A percentile compares a stretch with the other conserved stretches of the same genome.
These are phyloP conservation scores for Hypoxylon sp. DNA, from an alignment of 2,329 filamentous ascomycete genomes.

Conservation along the genomic window DNA sequence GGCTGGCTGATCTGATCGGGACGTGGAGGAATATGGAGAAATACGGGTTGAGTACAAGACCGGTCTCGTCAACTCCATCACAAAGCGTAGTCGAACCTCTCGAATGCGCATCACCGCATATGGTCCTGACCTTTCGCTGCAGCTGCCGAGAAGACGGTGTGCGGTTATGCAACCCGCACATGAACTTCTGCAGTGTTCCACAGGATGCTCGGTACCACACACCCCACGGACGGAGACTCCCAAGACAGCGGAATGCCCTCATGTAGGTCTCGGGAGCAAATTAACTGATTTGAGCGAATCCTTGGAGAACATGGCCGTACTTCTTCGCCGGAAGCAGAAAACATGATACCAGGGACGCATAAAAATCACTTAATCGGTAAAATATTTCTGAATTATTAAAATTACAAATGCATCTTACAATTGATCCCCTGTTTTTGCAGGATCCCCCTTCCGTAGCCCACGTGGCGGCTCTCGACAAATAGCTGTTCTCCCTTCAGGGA, in stretches of 20 bases:
- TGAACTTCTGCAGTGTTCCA: slow-evolving; percentile 31
- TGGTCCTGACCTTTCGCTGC: slow-evolving; percentile 26
- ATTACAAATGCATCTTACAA: slow-evolving; percentile 21
- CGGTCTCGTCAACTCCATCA: slow-evolving; percentile 25
- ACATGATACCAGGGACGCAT: slow-evolving; percentile 12
- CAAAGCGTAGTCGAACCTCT: slow-evolving; percentile 17
- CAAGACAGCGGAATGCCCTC: slow-evolving; percentile 36
- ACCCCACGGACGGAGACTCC: slow-evolving; percentile 39
- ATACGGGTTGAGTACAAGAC: slow-evolving; percentile 20
- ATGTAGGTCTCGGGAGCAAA: slow-evolving; percentile 42
- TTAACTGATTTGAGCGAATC: slow-evolving; percentile 17
- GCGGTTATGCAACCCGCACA: slow-evolving; percentile 36
- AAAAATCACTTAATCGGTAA: slow-evolving; percentile 18
- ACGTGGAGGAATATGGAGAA: slow-evolving; percentile 34
- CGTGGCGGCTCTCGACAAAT: slow-evolving; percentile 41
- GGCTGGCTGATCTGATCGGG: slow-evolving; percentile 34
- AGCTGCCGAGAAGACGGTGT: slow-evolving; percentile 36
- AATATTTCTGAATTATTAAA: slow-evolving; percentile 20
- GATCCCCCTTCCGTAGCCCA: slow-evolving; percentile 37
- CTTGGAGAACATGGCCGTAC: slow-evolving; percentile 20
- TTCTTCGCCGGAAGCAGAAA: slow-evolving; percentile 5
- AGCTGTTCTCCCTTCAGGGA: slow-evolving; percentile 26
- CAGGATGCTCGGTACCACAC: slow-evolving; percentile 17
- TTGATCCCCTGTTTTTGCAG: slow-evolving; percentile 25
- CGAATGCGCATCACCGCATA: slow-evolving; percentile 24